Evolutionary conservation across 2,329 filamentous ascomycete genomes (phyloP), one percentile per base, ranked within the genome.

Genomic region (Rugonectria rugulosa): DNA sequence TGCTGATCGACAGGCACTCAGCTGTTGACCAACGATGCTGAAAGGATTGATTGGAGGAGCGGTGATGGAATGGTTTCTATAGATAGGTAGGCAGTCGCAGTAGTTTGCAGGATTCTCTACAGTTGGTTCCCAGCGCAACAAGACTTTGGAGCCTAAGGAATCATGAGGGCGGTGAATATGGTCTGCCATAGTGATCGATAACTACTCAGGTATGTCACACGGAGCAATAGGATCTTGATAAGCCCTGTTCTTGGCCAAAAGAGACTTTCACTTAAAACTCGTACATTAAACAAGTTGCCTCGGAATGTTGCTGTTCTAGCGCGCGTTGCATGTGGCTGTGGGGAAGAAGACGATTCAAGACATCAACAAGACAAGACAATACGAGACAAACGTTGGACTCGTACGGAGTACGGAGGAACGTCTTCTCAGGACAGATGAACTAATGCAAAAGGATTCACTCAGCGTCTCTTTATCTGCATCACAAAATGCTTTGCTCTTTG

Each of bases 1-100:
- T 23, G 34, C 12, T 14, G 45, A 48, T 48, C 45, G 24, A 36
- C 45, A 48, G 45, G 45, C 34, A 48, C 45, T 21, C 42, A 15
- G 14, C 43, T 14, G 43, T 21, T 36, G 14, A 20, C 34, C 14
- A 11, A 23, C 36, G 27, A n/a, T n/a, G 21, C 19, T 27, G 6
- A 11, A 11, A 34, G 14, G 27, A n/a, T 12, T 27, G 19, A 19
- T 32, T 8, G 20, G 21, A 27, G 24, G 24, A 27, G 6, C 24
- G 24, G 24, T 27, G 24, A 27, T 27, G 24, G 24, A n/a, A n/a
- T n/a, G n/a, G n/a, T n/a, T n/a, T n/a, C n/a, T n/a, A n/a, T n/a
- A n/a, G n/a, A n/a, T n/a, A n/a, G n/a, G n/a, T n/a, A n/a, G n/a
- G n/a, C n/a, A n/a, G n/a, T n/a, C n/a, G n/a, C n/a, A n/a, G n/a